A percentile compares a stretch with the other conserved stretches of the same genome.
Evolutionary conservation across 768 basidiomycete species (phyloP).

Genomic region (Leccinum sublutescens): DNA sequence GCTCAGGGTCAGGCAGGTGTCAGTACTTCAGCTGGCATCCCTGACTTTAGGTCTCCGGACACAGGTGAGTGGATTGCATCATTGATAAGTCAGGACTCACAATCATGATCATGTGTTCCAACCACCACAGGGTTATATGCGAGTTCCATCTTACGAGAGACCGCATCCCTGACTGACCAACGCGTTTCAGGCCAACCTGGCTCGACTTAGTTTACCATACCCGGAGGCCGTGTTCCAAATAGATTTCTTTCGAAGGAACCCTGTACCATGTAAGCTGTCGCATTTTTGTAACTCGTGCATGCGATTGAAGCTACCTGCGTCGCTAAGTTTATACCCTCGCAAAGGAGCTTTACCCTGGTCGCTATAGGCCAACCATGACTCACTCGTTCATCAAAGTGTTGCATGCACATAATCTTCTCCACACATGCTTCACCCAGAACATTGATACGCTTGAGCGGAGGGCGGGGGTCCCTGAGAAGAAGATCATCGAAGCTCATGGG

Average conservation of each 20-base stretch:
- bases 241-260: slow-evolving; percentile 76
- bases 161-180: background rate
- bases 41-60: slow-evolving; percentile 84
- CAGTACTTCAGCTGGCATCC: slow-evolving; percentile 80
- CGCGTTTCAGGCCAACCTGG: slow-evolving; percentile 63
- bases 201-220: slow-evolving; percentile 76
- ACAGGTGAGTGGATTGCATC: slow-evolving; percentile 54
- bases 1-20: slow-evolving; percentile 45
- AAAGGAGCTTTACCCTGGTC: slow-evolving; percentile 89
- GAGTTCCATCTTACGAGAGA: slow-evolving; percentile 7
- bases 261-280: slow-evolving; percentile 64
- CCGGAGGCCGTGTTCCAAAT: slow-evolving; percentile 97
- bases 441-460: slow-evolving; percentile 89
- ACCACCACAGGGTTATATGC: slow-evolving; percentile 28
- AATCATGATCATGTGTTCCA: background rate
- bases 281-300: background rate
- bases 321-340: slow-evolving; percentile 83
- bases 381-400: slow-evolving; percentile 90
- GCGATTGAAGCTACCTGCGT: background rate
- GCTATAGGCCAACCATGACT: slow-evolving; percentile 81
- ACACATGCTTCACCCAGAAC: slow-evolving; percentile 85
- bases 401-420: slow-evolving; percentile 62
- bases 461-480: slow-evolving; percentile 69
- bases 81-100: background rate
- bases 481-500: slow-evolving; percentile 94